Percentiles rank a stretch among this genome's conserved stretches.
phyloP scores from a whole-genome alignment of 2,329 filamentous ascomycete genomes.

The Colletotrichum sp. region DNA sequence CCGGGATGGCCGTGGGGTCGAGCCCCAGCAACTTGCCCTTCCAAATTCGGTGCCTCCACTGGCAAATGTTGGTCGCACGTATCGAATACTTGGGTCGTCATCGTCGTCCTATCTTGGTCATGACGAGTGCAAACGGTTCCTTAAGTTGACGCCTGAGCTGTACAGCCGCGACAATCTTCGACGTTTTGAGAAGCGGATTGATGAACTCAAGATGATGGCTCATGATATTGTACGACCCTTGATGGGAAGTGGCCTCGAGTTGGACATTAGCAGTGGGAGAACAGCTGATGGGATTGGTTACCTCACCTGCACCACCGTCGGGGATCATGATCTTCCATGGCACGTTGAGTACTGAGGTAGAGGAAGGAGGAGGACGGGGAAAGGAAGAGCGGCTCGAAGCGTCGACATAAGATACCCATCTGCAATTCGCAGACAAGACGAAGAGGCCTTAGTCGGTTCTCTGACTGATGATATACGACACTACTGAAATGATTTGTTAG shows the following conservation, averaged over 20 bases:
- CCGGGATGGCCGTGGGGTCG: constrained; percentile 32
- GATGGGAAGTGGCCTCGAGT: constrained; percentile 83
- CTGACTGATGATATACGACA: constrained; percentile 10
- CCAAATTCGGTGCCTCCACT: constrained; percentile 50
- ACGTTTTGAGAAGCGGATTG: constrained; percentile 84
- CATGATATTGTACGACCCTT: constrained; percentile 83
- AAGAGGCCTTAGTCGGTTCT: not conserved
- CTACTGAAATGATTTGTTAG: not conserved
- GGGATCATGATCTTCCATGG: constrained; percentile 58
- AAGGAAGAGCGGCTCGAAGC: not conserved
- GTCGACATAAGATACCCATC: not conserved
- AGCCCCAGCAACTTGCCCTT: constrained; percentile 35
- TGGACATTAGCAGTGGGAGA: constrained; percentile 65
- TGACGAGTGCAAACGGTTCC: constrained; percentile 89
- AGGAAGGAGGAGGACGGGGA: not conserved
- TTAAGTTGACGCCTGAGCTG: constrained; percentile 81
- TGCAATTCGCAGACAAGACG: not conserved
- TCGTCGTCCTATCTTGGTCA: constrained; percentile 74
- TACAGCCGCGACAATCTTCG: constrained; percentile 88
- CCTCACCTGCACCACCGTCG: constrained; percentile 55
- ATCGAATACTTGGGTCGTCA: constrained; percentile 74
- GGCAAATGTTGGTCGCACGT: constrained; percentile 72
- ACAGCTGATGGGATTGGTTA: constrained; percentile 50
- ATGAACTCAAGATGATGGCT: constrained; percentile 86
- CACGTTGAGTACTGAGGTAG: constrained; percentile 36